A percentile compares a stretch with the other conserved stretches of the same genome.
Conservation (phyloP, 768 basidiomycete species). For the Psilocybe tampanensis region DNA sequence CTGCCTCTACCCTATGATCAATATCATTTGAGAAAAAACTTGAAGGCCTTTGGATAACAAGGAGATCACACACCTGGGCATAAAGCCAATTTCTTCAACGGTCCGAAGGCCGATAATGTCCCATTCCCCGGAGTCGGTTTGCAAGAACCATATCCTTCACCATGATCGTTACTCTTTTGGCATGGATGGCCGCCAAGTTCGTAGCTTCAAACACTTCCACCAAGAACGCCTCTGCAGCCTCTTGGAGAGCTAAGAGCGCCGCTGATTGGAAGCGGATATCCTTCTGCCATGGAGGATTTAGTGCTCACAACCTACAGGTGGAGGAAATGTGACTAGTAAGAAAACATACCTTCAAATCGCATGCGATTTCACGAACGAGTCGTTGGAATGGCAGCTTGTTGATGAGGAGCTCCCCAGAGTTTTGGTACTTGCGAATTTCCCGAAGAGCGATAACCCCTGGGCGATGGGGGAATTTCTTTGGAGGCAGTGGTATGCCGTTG, state of each 20-base stretch:
- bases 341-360: constrained; percentile 18
- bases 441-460: constrained; percentile 23
- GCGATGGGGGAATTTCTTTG: constrained; percentile 20
- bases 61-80: too few species aligned
- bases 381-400: constrained; percentile 26
- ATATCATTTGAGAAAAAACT: too few species aligned
- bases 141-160: constrained; percentile 82
- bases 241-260: constrained; percentile 80
- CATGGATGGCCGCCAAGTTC: constrained; percentile 84
- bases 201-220: constrained; percentile 77
- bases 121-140: constrained; percentile 73
- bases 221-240: constrained; percentile 80
- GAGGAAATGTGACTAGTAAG: constrained; percentile 19
- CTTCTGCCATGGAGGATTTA: constrained; percentile 46
- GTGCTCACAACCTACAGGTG: constrained; percentile 54
- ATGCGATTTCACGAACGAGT: constrained; percentile 26
- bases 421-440: constrained; percentile 25
- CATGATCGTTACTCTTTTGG: constrained; percentile 88
- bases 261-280: constrained; percentile 79
- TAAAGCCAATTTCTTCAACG: too few species aligned
- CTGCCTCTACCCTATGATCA: too few species aligned
- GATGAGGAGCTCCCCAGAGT: constrained; percentile 20
- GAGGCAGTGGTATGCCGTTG: constrained; percentile 48
- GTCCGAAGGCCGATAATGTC: too few species aligned
- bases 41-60: too few species aligned